Evolutionary conservation across 192 early-diverging fungal species (phyloP), one percentile per base, ranked within the genome.

Genomic region (Glomus cerebriforme): DNA sequence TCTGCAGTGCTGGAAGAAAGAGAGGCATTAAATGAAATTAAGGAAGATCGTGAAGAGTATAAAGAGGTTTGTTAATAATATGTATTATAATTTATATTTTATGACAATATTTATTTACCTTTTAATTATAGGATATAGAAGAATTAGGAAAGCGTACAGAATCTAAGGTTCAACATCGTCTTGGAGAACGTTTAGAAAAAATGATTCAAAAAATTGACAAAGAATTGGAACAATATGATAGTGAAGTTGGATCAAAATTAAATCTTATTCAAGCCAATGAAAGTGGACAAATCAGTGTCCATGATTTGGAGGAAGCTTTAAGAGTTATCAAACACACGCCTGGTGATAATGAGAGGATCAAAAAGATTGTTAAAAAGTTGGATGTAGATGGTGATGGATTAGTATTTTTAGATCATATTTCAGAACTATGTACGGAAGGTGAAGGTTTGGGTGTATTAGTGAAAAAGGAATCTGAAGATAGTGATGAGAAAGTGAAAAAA

Each of bases 141-240:
- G 87, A 87, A 78, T 69, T 88, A 19, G 86, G 84, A 29, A 82
- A 87, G 73, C 81, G 81, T 37, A 80, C 89, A 66, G 82, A 90
- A 15, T 81, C 88, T 63, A 91, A 92, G 67, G 84, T 88, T 3
- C 85, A 88, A 8, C 79, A 84, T 54, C 84, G 88, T 32, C 84
- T 96, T 75, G 88, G 91, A 13, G 83, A 84, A 58, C 90, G 89
- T 27, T 86, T 96, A 9, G 92, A 95, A 81, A 94, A 93, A 85
- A 94, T 96, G 93, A 88, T 96, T 74, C 78, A 81, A 63, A 89
- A 88, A 75, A 87, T 96, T 31, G 93, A 94, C 75, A 84, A 85
- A 60, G 94, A 96, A 77, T 73, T 95, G 17, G 80, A 87, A 60
- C 88, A 91, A 45, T 87, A 88, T 70, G 92, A 93, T 75, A 80